Conservation (phyloP, 768 basidiomycete genomes). For the Xanthoconium stramineum region DNA sequence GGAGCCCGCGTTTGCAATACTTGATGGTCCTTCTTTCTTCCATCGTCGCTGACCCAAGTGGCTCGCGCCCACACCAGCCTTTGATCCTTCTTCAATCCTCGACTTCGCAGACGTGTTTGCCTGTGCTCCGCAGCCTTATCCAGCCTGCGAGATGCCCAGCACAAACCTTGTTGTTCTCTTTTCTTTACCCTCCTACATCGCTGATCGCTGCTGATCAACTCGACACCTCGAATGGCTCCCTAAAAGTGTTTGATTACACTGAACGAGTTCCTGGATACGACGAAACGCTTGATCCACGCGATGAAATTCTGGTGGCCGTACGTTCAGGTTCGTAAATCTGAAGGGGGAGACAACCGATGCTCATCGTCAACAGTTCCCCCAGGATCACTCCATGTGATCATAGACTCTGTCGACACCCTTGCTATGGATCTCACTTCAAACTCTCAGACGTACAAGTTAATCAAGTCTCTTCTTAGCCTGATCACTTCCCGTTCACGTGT, state of each 20-base stretch:
- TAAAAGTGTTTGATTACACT: slow-evolving; percentile 50
- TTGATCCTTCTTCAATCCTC: slow-evolving; percentile 61
- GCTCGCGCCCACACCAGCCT: slow-evolving; percentile 34
- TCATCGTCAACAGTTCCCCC: slow-evolving; percentile 33
- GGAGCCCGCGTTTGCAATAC: background rate
- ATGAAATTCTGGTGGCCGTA: slow-evolving; percentile 41
- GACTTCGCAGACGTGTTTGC: slow-evolving; percentile 51
- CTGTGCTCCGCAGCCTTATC: slow-evolving; percentile 50
- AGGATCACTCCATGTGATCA: slow-evolving; percentile 55
- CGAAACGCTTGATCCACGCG: slow-evolving; percentile 34
- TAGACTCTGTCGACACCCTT: slow-evolving; percentile 74
- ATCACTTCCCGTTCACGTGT: slow-evolving; percentile 50
- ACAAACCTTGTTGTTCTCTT: slow-evolving; percentile 49
- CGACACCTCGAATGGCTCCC: slow-evolving; percentile 11
- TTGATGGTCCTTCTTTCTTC: slow-evolving; percentile 29
- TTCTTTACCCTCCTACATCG: slow-evolving; percentile 53
- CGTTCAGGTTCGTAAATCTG: slow-evolving; percentile 33
- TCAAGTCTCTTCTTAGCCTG: slow-evolving; percentile 45
- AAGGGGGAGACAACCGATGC: background rate
- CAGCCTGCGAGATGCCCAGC: slow-evolving; percentile 18
- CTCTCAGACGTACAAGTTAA: slow-evolving; percentile 49
- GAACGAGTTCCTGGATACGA: slow-evolving; percentile 52
- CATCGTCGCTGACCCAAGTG: slow-evolving; percentile 25
- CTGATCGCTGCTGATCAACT: slow-evolving; percentile 35
- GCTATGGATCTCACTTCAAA: slow-evolving; percentile 54